Evolutionary conservation across 768 basidiomycete species (phyloP), one percentile per base, ranked within the genome.

Genomic region (Xerocomellus dryophilus): DNA sequence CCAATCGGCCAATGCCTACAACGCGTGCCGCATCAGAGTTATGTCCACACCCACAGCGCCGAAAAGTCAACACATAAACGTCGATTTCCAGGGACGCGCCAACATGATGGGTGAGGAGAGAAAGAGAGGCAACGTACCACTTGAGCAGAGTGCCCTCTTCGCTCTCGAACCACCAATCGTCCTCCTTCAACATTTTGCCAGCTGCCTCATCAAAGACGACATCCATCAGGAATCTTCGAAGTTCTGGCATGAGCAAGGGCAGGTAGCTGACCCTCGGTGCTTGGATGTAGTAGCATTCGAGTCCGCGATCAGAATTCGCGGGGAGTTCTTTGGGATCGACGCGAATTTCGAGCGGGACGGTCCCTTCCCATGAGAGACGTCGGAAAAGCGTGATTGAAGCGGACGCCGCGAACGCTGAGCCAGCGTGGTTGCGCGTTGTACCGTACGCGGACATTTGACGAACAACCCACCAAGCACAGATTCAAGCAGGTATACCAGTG

Each of bases 161-260:
- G 57, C 85, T 88, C 72, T 97, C 93, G 69, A 99, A 97, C 97
- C 96, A 98, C 90, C 96, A 93, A 48, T 95, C 90, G 53, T 91
- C 89, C 60, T 94, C 91, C 65, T 88, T 89, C 55, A 95, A 72
- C 10, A 78, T 63, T 56, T 85, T 85, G 5, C 84, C 84, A 29
- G 87, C 85, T 34, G 82, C 79, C 63, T 96, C 93, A 66, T 97
- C 93, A 64, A 98, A 87, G 12, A 95, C 90, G 50, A 98, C 85
- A 59, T 97, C 91, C 77, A 90, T 85, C 57, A 98, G 79, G 71
- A 93, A 93, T 61, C 85, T 81, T 54, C 87, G 82, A 54, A 99
- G 82, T 65, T 97, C 93, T 4, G 93, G 87, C 65, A 98, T 81
- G 43, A 98, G 73, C 25, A 98, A 78, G 12, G 97, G 92, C 34